Conservation (phyloP, 1,284 basidiomycete genomes). For the Apiotrichum montevideense region DNA sequence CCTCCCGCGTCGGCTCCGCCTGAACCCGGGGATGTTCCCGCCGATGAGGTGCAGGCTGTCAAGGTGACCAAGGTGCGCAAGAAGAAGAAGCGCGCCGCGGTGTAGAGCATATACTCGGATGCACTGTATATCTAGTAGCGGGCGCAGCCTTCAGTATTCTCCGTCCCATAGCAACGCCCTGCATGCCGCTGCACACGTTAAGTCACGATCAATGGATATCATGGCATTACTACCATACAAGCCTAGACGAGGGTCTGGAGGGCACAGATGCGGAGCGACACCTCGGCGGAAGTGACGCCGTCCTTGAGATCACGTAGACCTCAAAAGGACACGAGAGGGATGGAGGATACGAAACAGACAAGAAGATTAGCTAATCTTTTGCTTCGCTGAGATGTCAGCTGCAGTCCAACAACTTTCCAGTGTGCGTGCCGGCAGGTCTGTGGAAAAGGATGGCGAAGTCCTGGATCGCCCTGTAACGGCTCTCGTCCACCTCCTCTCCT, state of each 20-base stretch:
- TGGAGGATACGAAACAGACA: background rate
- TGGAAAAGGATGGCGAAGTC: background rate
- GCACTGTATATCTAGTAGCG: too few species aligned
- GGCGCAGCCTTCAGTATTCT: too few species aligned
- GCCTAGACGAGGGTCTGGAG: background rate
- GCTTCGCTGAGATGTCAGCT: constrained; percentile 29
- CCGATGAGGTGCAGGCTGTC: constrained; percentile 36
- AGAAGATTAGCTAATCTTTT: constrained; percentile 22
- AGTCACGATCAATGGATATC: constrained; percentile 9
- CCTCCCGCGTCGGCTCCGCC: constrained; percentile 3
- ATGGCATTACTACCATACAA: constrained; percentile 10
- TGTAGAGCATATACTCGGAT: background rate
- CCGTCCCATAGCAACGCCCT: too few species aligned
- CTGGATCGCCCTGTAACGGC: too few species aligned
- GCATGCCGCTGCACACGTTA: too few species aligned
- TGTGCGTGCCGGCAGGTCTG: too few species aligned
- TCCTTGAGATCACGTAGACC: background rate
- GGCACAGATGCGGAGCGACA: background rate
- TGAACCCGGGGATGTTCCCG: constrained; percentile 16
- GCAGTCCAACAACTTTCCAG: background rate
- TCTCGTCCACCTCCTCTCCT: too few species aligned
- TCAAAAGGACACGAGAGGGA: too few species aligned
- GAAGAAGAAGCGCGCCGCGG: constrained; percentile 28
- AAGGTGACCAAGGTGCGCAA: constrained; percentile 43
- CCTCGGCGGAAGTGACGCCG: background rate